Conservation (phyloP, 1,284 basidiomycete genomes). For the Moesziomyces parantarcticus region DNA sequence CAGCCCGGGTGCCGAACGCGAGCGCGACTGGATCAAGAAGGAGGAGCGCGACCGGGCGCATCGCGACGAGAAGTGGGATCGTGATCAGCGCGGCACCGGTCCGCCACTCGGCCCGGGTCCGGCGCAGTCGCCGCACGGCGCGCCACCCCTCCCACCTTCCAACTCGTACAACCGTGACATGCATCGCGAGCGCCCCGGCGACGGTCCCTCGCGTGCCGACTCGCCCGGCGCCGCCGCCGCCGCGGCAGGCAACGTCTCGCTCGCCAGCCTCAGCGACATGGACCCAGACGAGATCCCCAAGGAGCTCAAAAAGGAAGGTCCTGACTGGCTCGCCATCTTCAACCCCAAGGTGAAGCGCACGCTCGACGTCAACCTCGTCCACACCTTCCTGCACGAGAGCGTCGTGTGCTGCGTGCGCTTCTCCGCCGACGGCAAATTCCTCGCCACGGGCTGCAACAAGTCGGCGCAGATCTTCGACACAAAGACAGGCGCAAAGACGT, state of each 20-base stretch:
- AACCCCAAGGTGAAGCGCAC: slow-evolving; percentile 84
- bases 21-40: slow-evolving; percentile 63
- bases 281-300: slow-evolving; percentile 69
- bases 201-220: slow-evolving; percentile 24
- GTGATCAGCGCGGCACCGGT: slow-evolving; percentile 57
- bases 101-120: slow-evolving; percentile 43
- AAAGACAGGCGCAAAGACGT: slow-evolving; percentile 82
- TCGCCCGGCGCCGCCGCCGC: slow-evolving; percentile 40
- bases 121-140: slow-evolving; percentile 48
- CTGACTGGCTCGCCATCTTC: slow-evolving; percentile 95
- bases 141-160: slow-evolving; percentile 48
- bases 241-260: slow-evolving; percentile 59
- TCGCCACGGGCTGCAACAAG: slow-evolving; percentile 91
- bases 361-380: slow-evolving; percentile 87
- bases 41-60: slow-evolving; percentile 57
- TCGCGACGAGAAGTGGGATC: slow-evolving; percentile 56
- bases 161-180: slow-evolving; percentile 44
- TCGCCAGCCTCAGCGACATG: slow-evolving; percentile 62
- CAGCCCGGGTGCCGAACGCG: slow-evolving; percentile 53
- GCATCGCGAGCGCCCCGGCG: slow-evolving; percentile 37
- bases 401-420: slow-evolving; percentile 93
- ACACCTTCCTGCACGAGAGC: slow-evolving; percentile 89
- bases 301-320: slow-evolving; percentile 79
- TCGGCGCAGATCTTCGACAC: slow-evolving; percentile 90
- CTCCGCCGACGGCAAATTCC: slow-evolving; percentile 84